Percentiles rank a stretch among this genome's conserved stretches.
phyloP scores from a whole-genome alignment of 2,329 filamentous ascomycete genomes.

The Epichloe typhina region DNA sequence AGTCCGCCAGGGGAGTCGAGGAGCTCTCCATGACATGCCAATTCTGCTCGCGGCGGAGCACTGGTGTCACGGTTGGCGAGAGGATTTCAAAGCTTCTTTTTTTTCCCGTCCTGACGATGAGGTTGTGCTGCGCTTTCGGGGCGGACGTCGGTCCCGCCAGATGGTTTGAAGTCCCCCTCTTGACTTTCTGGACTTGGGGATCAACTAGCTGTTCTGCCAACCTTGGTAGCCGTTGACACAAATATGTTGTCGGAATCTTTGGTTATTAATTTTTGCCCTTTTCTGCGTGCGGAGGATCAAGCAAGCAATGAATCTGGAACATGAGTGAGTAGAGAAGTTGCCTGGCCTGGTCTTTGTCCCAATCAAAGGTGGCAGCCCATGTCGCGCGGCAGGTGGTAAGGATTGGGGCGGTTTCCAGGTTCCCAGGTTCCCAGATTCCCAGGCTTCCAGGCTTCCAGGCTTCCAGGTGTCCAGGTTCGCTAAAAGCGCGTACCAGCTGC shows the following conservation, averaged over 20 bases:
- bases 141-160: slow-evolving; percentile 4
- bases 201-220: not conserved
- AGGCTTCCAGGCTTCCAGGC: not conserved
- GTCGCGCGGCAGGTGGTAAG: slow-evolving; percentile 2
- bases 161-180: not conserved
- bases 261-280: not conserved
- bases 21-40: slow-evolving; percentile 46
- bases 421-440: not conserved
- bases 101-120: not conserved
- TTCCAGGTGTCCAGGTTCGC: slow-evolving; percentile 3
- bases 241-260: not conserved
- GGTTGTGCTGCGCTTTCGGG: not conserved
- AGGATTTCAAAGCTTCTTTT: not conserved
- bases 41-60: slow-evolving; percentile 10
- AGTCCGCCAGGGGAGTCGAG: slow-evolving; percentile 55
- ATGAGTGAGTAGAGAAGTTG: not conserved
- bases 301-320: slow-evolving; percentile 1
- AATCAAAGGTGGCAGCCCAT: not conserved
- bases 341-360: not conserved
- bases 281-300: not conserved
- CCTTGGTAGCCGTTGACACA: not conserved
- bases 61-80: not conserved
- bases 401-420: not conserved
- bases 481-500: slow-evolving; percentile 4
- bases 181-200: not conserved